phyloP scores from a whole-genome alignment of 345 rosid species.

The Citrus cavaleriei region DNA sequence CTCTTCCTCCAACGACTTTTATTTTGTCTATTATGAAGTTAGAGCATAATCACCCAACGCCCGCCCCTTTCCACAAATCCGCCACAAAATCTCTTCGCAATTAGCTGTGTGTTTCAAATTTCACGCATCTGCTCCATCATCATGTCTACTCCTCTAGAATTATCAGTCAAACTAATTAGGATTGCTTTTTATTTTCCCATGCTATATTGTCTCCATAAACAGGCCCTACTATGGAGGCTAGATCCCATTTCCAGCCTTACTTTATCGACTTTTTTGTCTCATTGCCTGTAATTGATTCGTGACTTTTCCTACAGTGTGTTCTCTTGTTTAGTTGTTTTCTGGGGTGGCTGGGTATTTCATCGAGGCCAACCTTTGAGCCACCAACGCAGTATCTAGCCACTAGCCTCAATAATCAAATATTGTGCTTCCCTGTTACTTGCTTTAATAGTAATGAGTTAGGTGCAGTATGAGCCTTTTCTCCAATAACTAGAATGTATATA shows the following conservation, averaged over 20 bases:
- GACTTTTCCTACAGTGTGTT: neutral
- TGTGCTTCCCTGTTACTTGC: neutral
- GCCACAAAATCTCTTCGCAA: neutral
- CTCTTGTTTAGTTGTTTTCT: neutral
- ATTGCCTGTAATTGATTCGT: neutral
- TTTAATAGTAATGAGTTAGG: too few relatives aligned
- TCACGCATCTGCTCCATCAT: constrained; percentile 16
- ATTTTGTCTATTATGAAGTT: neutral
- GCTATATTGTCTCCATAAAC: constrained; percentile 20
- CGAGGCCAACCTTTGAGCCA: constrained; percentile 7
- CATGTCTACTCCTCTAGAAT: constrained; percentile 14
- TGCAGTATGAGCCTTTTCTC: neutral
- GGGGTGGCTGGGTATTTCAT: neutral
- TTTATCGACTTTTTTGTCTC: constrained; percentile 14
- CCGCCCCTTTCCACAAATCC: constrained; percentile 1
- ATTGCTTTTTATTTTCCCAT: constrained; percentile 19
- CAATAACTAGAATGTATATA: neutral
- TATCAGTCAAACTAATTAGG: constrained; percentile 28
- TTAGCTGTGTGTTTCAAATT: neutral
- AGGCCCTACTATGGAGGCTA: constrained; percentile 27
- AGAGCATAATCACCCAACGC: neutral
- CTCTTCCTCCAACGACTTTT: constrained; percentile 39
- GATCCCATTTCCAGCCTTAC: constrained; percentile 34
- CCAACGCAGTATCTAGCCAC: neutral
- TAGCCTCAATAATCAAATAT: neutral